Base-by-base conservation (phyloP, 441 rosid genomes). In the Theobroma grandiflorum region DNA sequence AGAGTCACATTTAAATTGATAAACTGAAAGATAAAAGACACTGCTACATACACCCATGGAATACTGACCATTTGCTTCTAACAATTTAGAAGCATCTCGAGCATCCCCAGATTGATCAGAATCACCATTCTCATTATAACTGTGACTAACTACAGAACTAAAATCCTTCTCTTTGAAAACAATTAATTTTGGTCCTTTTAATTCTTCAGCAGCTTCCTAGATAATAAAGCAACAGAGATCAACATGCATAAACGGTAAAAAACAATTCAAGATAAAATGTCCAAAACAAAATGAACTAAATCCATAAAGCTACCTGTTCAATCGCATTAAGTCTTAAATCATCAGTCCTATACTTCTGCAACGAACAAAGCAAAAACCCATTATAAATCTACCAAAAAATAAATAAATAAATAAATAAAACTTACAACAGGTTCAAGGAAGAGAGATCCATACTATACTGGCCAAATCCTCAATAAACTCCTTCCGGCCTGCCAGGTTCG, bases 111-210 rank as follows among this genome's bases (percentile, higher is more conserved):
- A 83, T 68, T 77, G 84, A 55, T 22, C 70, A 69, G 80, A 71
- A 75, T 80, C 81, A 72, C 37, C 63, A 50, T 37, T 83, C 80
- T 61, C 82, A 40, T 53, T 69, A 77, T 86, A 79, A 52, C 76
- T 82, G 75, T 81, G 57, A 81, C 75, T 74, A 80, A 82, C 90
- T 45, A 75, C 61, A 82, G 94, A 87, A 79, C 75, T 78, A 66
- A 87, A 78, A 78, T 86, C 87, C 82, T 86, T 86, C 22, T 87
- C 90, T 80, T 89, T 80, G 68, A 89, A 91, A 79, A 94, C 90
- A 77, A 87, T 78, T 78, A 78, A 85, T 79, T 93, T 89, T n/a
- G 98, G 98, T 82, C 87, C 98, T 82, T 88, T 90, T 85, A 94
- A 80, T 59, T 86, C 89, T 88, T 87, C 73, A 35, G 84, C 90